Base-by-base conservation (phyloP, 768 basidiomycete genomes). In the Pleurotus pulmonarius region DNA sequence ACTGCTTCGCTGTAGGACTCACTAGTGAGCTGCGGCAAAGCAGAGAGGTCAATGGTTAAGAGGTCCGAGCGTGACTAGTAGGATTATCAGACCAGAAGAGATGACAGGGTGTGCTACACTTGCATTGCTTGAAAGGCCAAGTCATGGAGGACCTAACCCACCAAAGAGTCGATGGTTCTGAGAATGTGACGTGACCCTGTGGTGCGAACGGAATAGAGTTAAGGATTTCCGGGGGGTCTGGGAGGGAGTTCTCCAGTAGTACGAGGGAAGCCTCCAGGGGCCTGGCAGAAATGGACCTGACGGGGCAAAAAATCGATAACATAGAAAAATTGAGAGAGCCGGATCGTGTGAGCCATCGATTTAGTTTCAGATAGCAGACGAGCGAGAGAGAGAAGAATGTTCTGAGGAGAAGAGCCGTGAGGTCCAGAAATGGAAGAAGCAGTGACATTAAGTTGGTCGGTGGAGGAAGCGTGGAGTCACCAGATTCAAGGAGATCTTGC, bases 371-470 rank as follows among this genome's bases (percentile, higher is more conserved):
- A 53, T 53, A 43, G 41, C 38, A 34, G 26, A 34, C 22, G 22
- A 49, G 25, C 13, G 24, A 24, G 46, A 46, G 46, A 46, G 12
- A 47, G 48, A 34, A 34, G 51, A 53, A 53, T 53, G 41, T 53
- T 53, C 51, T 53, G 51, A 18, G 39, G 51, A 53, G 51, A 53
- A 53, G 25, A 38, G 37, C 24, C 16, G 25, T 15, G 48, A 49
- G 37, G 25, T 16, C 15, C 37, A 15, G 48, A 49, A 49, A 49
- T 53, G 51, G 51, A 53, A 53, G 51, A 53, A 16, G 39, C 29
- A 34, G 29, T 34, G 29, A 34, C 29, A 38, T 39, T 11, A 39
- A 41, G 41, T 53, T 12, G 39, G n/a, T 20, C 38, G 39, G 39
- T 53, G 38, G 51, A 53, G 51, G 51, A 40, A 40, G 51, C 20